Base-by-base conservation (phyloP, 1,284 basidiomycete genomes). In the Apiotrichum sp. region DNA sequence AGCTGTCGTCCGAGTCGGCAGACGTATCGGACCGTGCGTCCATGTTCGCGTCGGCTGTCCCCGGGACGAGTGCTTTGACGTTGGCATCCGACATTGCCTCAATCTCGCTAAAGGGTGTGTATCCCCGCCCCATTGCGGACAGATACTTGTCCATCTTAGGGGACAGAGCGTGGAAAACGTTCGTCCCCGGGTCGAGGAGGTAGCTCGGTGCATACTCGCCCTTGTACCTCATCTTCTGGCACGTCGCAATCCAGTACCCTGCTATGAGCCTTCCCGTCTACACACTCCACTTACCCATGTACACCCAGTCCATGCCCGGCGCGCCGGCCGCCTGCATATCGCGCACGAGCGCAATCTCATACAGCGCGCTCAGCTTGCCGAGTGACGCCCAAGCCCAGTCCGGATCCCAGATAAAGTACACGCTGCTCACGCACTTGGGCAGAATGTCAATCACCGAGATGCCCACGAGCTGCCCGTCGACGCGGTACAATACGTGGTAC, bases 171-270 rank as follows among this genome's bases (percentile, higher is more conserved):
- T 85, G 81, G 84, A 88, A 95, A 2, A 78, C 78, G 65, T 88
- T 87, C 1, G 85, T 86, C 68, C 86, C 88, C 8, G 93, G 90
- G 74, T 99, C 95, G 11, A 87, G 83, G 6, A 99, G 80, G 67
- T 84, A 89, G 4, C 90, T 93, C 0, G 96, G 95, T 0, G 79
- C 72, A 64, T 93, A 98, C 53, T 95, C 89, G 31, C 86, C 92
- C 74, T 99, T 99, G 78, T 98, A 98, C 57, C 82, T 81, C 96
- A 98, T 98, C 77, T 99, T 99, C 53, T 79, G 83, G 66, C 93
- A 98, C 0, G 86, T 85, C 63, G 95, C 83, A 50, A 97, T 87
- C 74, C 96, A 97, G 73, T 85, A 96, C 3, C 93, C 92, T 93
- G 62, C 2, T 32, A 49, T 58, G 29, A 55, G 52, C 32, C 35